Conservation (phyloP, 257 asterid genomes). For the Gentiana macrophylla region DNA sequence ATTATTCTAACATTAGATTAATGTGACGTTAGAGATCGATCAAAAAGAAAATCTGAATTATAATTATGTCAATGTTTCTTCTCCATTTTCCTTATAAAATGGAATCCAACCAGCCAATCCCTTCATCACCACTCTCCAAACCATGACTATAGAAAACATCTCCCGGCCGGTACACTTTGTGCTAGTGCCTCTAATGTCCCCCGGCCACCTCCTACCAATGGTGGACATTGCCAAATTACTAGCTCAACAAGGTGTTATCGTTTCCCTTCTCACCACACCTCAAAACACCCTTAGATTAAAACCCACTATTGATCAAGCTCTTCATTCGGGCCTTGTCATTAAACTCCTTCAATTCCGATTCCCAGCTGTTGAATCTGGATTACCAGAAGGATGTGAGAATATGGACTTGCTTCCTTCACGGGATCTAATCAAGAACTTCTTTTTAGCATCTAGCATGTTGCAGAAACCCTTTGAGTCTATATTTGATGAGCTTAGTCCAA, state of each 20-base stretch:
- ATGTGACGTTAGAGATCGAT: too few relatives aligned
- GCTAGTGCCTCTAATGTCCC: slow-evolving; percentile 57
- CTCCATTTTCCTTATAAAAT: too few relatives aligned
- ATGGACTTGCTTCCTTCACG: slow-evolving; percentile 34
- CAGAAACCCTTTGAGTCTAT: slow-evolving; percentile 21
- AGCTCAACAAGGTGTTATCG: slow-evolving; percentile 23
- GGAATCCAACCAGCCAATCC: too few relatives aligned
- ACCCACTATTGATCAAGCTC: slow-evolving; percentile 16
- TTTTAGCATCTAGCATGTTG: slow-evolving; percentile 20
- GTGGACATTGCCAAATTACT: slow-evolving; percentile 60
- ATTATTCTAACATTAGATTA: too few relatives aligned
- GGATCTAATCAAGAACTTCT: slow-evolving; percentile 18
- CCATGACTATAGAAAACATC: slow-evolving; percentile 11
- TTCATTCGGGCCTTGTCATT: slow-evolving; percentile 27
- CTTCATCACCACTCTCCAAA: background rate
- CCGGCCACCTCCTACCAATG: slow-evolving; percentile 77
- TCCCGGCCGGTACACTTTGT: slow-evolving; percentile 33
- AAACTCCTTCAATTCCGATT: slow-evolving; percentile 23
- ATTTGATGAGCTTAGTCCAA: slow-evolving; percentile 17
- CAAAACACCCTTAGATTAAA: slow-evolving; percentile 24
- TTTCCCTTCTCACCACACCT: slow-evolving; percentile 38
- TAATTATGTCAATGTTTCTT: too few relatives aligned
- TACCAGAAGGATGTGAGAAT: slow-evolving; percentile 46
- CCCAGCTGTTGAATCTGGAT: slow-evolving; percentile 36
- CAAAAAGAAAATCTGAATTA: too few relatives aligned